phyloP scores from a whole-genome alignment of 1,139 yeast species.

The Pneumocystis jirovecii region DNA sequence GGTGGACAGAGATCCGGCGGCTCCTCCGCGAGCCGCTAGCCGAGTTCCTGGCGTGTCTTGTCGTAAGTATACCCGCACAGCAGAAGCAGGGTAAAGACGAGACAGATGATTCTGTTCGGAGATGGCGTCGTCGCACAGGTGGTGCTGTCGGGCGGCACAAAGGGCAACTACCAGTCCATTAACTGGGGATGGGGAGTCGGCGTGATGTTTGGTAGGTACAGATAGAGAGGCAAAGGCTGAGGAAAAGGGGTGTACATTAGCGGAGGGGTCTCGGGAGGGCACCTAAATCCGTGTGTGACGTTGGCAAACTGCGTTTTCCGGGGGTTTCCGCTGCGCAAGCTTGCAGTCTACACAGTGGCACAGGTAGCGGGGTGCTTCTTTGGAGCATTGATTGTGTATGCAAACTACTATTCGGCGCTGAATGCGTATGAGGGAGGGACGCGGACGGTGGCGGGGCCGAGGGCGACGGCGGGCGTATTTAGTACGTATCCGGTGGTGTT shows the following conservation, averaged over 20 bases:
- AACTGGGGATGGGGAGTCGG: constrained; percentile 39
- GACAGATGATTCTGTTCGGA: constrained; percentile 28
- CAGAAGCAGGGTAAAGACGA: constrained; percentile 6
- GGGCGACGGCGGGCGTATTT: constrained; percentile 30
- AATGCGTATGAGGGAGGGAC: constrained; percentile 21
- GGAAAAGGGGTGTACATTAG: constrained; percentile 16
- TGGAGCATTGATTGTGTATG: constrained; percentile 22
- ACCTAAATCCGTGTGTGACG: constrained; percentile 24
- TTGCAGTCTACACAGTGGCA: constrained; percentile 20
- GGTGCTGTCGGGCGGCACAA: constrained; percentile 23
- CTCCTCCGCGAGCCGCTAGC: constrained; percentile 25
- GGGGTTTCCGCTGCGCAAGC: constrained; percentile 22
- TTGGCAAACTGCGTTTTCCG: constrained; percentile 21
- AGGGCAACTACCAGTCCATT: constrained; percentile 31
- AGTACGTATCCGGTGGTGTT: constrained; percentile 33
- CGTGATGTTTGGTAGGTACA: constrained; percentile 35
- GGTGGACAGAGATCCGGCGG: too few species aligned
- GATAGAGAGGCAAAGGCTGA: too few species aligned
- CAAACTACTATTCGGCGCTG: constrained; percentile 21
- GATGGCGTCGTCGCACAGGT: constrained; percentile 36
- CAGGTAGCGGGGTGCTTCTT: constrained; percentile 21
- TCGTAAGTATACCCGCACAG: background rate
- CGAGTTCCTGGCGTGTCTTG: constrained; percentile 25
- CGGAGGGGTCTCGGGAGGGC: constrained; percentile 25
- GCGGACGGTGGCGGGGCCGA: constrained; percentile 20